Percentiles rank a stretch among this genome's conserved stretches.
Evolutionary conservation across 805 yeast species (phyloP).

Genomic region (Saccharomycopsis lassenensis): DNA sequence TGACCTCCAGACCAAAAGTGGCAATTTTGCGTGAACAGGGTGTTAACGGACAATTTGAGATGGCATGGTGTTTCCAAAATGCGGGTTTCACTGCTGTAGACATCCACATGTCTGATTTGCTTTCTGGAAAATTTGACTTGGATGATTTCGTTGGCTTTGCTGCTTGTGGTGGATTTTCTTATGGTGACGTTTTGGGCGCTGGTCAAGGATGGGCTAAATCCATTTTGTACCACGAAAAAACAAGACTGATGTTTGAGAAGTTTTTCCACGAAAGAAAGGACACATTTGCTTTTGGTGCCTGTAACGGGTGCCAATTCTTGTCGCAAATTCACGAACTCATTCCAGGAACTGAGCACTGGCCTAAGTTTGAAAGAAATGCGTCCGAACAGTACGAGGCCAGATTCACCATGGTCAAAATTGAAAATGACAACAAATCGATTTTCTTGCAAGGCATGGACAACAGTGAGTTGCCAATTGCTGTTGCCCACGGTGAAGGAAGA

Average conservation of each 20-base stretch:
- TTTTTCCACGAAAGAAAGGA: slow-evolving; percentile 83
- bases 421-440: slow-evolving; percentile 42
- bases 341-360: slow-evolving; percentile 95
- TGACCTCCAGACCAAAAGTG: slow-evolving; percentile 60
- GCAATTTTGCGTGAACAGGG: slow-evolving; percentile 98
- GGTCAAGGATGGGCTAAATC: slow-evolving; percentile 99
- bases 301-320: slow-evolving; percentile 97
- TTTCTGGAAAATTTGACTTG: slow-evolving; percentile 59
- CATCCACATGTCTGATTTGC: slow-evolving; percentile 91
- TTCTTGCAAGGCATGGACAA: slow-evolving; percentile 88
- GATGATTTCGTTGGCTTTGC: slow-evolving; percentile 86
- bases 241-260: slow-evolving; percentile 61
- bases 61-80: slow-evolving; percentile 94
- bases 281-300: slow-evolving; percentile 95
- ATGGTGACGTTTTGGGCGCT: slow-evolving; percentile 98
- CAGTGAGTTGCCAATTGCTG: slow-evolving; percentile 91
- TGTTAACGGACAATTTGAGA: slow-evolving; percentile 94
- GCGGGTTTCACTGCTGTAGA: slow-evolving; percentile 94
- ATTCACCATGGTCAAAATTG: slow-evolving; percentile 77
- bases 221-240: slow-evolving; percentile 69
- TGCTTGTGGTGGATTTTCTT: slow-evolving; percentile 98
- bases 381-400: slow-evolving; percentile 97
- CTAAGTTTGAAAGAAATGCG: slow-evolving; percentile 79
- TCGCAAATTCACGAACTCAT: slow-evolving; percentile 76
- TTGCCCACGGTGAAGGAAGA: slow-evolving; percentile 98